Conservation (phyloP, 2,329 filamentous ascomycete species). For the Cryphonectria parasitica region DNA sequence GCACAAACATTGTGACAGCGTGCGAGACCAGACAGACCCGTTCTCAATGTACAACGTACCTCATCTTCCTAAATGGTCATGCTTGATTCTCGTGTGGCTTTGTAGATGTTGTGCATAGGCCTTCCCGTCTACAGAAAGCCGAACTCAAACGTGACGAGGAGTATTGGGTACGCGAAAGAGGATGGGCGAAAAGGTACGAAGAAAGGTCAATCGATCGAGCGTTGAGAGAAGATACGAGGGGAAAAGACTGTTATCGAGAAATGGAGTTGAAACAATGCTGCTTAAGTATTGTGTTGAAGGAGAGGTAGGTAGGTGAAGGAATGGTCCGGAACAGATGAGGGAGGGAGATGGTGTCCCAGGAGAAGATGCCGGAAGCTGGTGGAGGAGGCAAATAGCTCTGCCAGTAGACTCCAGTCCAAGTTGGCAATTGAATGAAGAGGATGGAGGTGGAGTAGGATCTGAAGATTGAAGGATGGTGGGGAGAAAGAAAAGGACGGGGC, state of each 20-base stretch:
- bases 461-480: too few species aligned
- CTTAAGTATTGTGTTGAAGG: background rate
- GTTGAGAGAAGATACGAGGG: background rate
- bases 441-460: background rate
- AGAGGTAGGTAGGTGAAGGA: conserved; percentile 8
- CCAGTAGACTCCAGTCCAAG: too few species aligned
- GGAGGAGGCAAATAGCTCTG: background rate
- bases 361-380: conserved; percentile 4
- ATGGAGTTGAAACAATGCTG: conserved; percentile 5
- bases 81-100: background rate
- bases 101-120: background rate
- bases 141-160: background rate
- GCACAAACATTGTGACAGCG: too few species aligned
- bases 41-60: conserved; percentile 10
- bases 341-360: background rate
- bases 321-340: conserved; percentile 1
- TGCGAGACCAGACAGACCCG: background rate
- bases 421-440: background rate
- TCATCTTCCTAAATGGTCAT: conserved; percentile 20
- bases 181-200: background rate
- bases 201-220: background rate
- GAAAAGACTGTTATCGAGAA: background rate
- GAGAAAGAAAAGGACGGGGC: background rate
- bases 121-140: background rate
- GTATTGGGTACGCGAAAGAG: background rate